These are phyloP conservation scores for Collariella sp. DNA, from an alignment of 495 filamentous ascomycete genomes.

Conservation along the genomic window DNA sequence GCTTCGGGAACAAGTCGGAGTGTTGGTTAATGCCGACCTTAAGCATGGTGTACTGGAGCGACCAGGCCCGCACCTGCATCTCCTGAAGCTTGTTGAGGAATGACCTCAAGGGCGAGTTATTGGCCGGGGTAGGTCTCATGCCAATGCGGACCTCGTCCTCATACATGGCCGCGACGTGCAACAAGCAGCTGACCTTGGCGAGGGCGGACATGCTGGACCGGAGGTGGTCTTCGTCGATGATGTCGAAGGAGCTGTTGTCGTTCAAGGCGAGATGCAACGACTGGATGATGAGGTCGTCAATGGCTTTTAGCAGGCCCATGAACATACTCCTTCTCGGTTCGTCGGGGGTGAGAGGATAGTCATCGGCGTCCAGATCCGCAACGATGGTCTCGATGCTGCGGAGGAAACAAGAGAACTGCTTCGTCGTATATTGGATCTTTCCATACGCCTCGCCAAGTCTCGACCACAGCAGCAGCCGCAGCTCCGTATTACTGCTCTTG, in stretches of 20 bases:
- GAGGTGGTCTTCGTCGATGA: constrained; percentile 70
- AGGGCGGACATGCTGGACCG: constrained; percentile 60
- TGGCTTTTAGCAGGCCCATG: constrained; percentile 62
- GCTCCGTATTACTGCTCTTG: constrained; percentile 64
- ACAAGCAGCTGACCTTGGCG: constrained; percentile 54
- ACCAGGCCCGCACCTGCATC: constrained; percentile 84
- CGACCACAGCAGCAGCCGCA: constrained; percentile 80
- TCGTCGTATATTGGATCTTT: constrained; percentile 70
- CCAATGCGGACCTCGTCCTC: constrained; percentile 76
- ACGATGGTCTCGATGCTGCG: constrained; percentile 76
- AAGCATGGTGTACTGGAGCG: constrained; percentile 62
- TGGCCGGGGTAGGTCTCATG: constrained; percentile 41
- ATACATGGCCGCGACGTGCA: constrained; percentile 70
- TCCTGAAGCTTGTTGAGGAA: constrained; percentile 72
- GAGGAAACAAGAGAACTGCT: constrained; percentile 77
- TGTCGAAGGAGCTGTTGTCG: constrained; percentile 66
- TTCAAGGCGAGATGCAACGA: constrained; percentile 56
- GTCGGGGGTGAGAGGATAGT: constrained; percentile 50
- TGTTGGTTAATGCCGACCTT: constrained; percentile 68
- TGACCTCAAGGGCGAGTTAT: constrained; percentile 32
- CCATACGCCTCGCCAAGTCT: constrained; percentile 80
- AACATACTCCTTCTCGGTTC: constrained; percentile 59
- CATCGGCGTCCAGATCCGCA: constrained; percentile 55
- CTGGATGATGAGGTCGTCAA: constrained; percentile 66
- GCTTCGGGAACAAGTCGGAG: constrained; percentile 48